Evolutionary conservation across 1,284 basidiomycete genomes (phyloP).

Genomic region (Cutaneotrichosporon arboriforme): DNA sequence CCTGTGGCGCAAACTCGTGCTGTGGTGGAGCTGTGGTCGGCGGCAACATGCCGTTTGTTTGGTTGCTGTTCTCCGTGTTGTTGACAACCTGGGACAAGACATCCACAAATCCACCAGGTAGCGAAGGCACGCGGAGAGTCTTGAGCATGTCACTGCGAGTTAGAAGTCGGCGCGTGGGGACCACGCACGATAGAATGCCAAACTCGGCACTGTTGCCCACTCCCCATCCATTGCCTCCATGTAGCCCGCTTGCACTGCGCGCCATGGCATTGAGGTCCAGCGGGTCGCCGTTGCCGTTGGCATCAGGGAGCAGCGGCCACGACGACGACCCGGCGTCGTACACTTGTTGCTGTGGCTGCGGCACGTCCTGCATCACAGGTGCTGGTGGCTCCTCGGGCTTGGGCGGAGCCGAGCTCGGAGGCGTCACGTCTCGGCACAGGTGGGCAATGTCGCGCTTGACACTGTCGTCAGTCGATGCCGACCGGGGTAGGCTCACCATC

Average conservation of each 20-base stretch:
- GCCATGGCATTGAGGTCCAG: slow-evolving; percentile 5
- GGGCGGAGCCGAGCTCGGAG: slow-evolving; percentile 45
- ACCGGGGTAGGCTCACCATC: slow-evolving; percentile 60
- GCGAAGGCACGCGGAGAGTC: slow-evolving; percentile 39
- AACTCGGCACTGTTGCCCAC: slow-evolving; percentile 17
- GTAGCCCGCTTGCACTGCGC: neutral
- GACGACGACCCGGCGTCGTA: slow-evolving; percentile 6
- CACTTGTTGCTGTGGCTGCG: slow-evolving; percentile 4
- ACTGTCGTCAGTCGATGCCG: slow-evolving; percentile 49
- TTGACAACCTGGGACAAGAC: slow-evolving; percentile 29
- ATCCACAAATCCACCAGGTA: slow-evolving; percentile 44
- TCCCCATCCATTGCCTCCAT: slow-evolving; percentile 7
- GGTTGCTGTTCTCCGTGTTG: neutral
- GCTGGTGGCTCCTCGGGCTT: slow-evolving; percentile 9
- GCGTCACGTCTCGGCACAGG: slow-evolving; percentile 78
- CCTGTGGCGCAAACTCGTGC: neutral
- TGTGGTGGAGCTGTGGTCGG: neutral
- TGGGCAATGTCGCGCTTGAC: slow-evolving; percentile 89
- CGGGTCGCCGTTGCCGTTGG: slow-evolving; percentile 9
- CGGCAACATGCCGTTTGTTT: neutral
- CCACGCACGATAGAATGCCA: slow-evolving; percentile 17
- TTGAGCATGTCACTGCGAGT: slow-evolving; percentile 42
- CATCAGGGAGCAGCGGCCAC: slow-evolving; percentile 40
- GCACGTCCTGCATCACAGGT: neutral
- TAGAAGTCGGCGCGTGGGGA: neutral